Percentiles rank a stretch among this genome's conserved stretches.
Evolutionary conservation across 2,329 filamentous ascomycete genomes (phyloP).

Genomic region (Ophiostoma montium): DNA sequence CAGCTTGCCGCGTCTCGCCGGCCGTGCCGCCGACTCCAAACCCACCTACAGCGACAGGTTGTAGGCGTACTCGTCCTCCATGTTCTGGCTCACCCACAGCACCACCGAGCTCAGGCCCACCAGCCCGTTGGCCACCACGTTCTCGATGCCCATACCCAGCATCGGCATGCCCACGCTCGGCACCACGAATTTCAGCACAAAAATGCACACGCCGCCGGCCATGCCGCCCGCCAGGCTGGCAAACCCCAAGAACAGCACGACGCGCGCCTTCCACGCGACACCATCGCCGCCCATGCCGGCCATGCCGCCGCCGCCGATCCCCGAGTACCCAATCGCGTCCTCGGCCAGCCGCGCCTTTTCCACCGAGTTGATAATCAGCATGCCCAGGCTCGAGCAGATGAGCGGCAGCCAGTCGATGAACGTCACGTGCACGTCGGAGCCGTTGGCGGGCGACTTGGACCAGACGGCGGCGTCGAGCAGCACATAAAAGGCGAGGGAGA

Average conservation of each 20-base stretch:
- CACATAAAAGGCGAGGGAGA: slow-evolving; percentile 54
- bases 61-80: slow-evolving; percentile 59
- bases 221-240: slow-evolving; percentile 51
- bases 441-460: slow-evolving; percentile 47
- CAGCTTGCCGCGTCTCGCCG: no score
- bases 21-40: no score
- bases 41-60: slow-evolving; percentile 42
- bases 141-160: slow-evolving; percentile 50
- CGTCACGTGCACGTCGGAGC: slow-evolving; percentile 45
- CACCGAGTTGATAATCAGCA: slow-evolving; percentile 58
- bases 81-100: slow-evolving; percentile 56
- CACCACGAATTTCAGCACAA: slow-evolving; percentile 51
- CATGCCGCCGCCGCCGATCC: slow-evolving; percentile 18
- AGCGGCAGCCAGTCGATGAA: slow-evolving; percentile 59
- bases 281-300: slow-evolving; percentile 24
- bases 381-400: slow-evolving; percentile 51
- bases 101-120: slow-evolving; percentile 50
- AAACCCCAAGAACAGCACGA: slow-evolving; percentile 54
- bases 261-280: slow-evolving; percentile 54
- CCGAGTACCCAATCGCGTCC: slow-evolving; percentile 49
- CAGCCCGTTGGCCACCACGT: slow-evolving; percentile 49
- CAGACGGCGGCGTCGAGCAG: slow-evolving; percentile 55
- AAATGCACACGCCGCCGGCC: slow-evolving; percentile 54
- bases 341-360: slow-evolving; percentile 51
- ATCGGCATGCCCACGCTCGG: slow-evolving; percentile 43